Evolutionary conservation across 768 basidiomycete genomes (phyloP).

Genomic region (Psilocybe subaeruginosa): DNA sequence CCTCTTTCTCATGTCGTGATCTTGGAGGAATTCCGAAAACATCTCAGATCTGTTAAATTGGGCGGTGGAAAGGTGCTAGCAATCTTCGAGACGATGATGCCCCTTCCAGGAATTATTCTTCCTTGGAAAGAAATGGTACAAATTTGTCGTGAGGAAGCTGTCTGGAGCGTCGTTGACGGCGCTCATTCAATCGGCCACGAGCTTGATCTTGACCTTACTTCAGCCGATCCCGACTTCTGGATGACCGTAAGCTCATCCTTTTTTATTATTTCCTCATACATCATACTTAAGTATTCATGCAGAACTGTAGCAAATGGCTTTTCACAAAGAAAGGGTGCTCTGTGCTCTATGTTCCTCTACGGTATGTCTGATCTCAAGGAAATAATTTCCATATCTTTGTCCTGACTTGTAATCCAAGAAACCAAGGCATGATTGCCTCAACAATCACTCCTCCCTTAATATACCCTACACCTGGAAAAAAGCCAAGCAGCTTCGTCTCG

Average conservation of each 20-base stretch:
- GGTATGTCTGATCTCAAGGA: constrained; percentile 24
- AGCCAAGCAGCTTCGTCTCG: constrained; percentile 1
- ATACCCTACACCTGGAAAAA: background rate
- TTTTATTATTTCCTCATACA: background rate
- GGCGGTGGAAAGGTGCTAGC: constrained; percentile 51
- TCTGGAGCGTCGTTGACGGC: constrained; percentile 70
- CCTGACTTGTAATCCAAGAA: background rate
- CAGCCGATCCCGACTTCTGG: constrained; percentile 71
- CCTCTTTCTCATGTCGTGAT: constrained; percentile 36
- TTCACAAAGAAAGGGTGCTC: constrained; percentile 67
- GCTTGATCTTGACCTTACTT: constrained; percentile 56
- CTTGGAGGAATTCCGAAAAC: constrained; percentile 44
- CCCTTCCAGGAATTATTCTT: constrained; percentile 60
- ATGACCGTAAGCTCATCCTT: constrained; percentile 26
- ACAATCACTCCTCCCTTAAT: background rate
- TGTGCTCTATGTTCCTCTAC: constrained; percentile 71
- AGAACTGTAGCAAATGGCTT: constrained; percentile 88
- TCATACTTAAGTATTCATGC: background rate
- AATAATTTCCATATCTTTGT: too few relatives aligned
- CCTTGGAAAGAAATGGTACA: constrained; percentile 76
- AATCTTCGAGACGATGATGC: constrained; percentile 64
- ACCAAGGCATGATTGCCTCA: background rate
- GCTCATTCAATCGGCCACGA: constrained; percentile 83
- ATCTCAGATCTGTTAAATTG: constrained; percentile 22
- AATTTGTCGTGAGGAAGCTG: constrained; percentile 64